These are phyloP conservation scores for Deuterostichococcus epilithicus DNA, from an alignment of 139 green algal genomes.

Conservation along the genomic window DNA sequence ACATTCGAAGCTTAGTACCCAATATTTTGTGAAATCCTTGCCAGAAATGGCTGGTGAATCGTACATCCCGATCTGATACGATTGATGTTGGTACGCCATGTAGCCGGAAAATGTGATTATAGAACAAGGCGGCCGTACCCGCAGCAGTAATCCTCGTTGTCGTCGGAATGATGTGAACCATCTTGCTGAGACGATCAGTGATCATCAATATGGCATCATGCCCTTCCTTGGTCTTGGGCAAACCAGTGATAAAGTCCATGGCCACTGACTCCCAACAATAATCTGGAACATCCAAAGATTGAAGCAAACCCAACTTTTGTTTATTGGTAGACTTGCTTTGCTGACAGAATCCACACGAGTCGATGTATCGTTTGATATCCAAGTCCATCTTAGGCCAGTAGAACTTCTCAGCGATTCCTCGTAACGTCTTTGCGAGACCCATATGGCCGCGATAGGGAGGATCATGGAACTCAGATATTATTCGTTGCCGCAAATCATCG, in stretches of 20 bases:
- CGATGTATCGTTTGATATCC: conserved; percentile 16
- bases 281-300: conserved; percentile 21
- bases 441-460: conserved; percentile 10
- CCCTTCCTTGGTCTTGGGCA: not conserved
- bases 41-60: conserved; percentile 31
- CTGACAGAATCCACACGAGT: conserved; percentile 29
- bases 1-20: conserved; percentile 9
- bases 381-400: conserved; percentile 18
- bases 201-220: not conserved
- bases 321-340: conserved; percentile 20
- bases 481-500: not conserved
- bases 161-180: conserved; percentile 17
- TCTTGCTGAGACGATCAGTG: conserved; percentile 19
- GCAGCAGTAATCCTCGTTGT: conserved; percentile 3
- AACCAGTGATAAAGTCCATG: conserved; percentile 26
- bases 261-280: conserved; percentile 16
- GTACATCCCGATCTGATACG: conserved; percentile 27
- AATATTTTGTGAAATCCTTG: not conserved
- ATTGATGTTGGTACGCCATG: conserved; percentile 24
- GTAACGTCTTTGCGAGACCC: conserved; percentile 4
- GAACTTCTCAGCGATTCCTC: not conserved
- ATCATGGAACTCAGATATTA: conserved; percentile 17
- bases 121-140: conserved; percentile 8
- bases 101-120: conserved; percentile 17
- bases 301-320: conserved; percentile 8